A percentile compares a stretch with the other conserved stretches of the same genome.
phyloP scores from a whole-genome alignment of 2,329 filamentous ascomycete genomes.

The Cordyceps cicadae region DNA sequence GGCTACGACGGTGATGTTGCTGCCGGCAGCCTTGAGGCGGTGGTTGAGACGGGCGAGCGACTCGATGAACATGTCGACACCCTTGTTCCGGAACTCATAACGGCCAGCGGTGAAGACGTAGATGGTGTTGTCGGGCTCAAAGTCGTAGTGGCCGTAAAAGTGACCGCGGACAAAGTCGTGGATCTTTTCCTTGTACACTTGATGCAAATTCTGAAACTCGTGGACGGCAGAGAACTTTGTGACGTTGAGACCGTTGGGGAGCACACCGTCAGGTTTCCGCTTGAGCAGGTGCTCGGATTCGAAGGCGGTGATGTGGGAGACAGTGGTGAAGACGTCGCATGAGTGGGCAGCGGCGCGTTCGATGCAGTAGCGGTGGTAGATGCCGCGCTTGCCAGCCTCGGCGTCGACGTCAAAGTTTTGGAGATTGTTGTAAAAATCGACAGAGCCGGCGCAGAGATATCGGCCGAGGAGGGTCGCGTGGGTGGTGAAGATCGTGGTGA shows the following conservation, averaged over 20 bases:
- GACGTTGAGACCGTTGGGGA: constrained; percentile 95
- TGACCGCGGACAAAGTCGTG: constrained; percentile 96
- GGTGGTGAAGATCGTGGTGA: constrained; percentile 97
- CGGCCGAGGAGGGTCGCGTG: constrained; percentile 91
- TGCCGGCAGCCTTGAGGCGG: constrained; percentile 73
- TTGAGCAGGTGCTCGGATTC: constrained; percentile 96
- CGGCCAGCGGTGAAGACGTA: constrained; percentile 97
- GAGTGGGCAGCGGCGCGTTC: constrained; percentile 88
- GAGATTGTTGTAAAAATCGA: constrained; percentile 99
- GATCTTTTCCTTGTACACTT: constrained; percentile 94
- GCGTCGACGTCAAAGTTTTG: constrained; percentile 95
- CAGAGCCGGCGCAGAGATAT: constrained; percentile 93
- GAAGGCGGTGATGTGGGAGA: constrained; percentile 97
- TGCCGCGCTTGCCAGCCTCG: constrained; percentile 94
- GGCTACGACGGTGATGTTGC: constrained; percentile 88
- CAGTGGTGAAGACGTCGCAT: constrained; percentile 95
- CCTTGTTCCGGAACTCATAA: constrained; percentile 97
- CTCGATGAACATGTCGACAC: constrained; percentile 99
- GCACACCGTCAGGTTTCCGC: constrained; percentile 91
- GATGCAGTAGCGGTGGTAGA: constrained; percentile 98
- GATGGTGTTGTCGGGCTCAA: constrained; percentile 90
- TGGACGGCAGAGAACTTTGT: constrained; percentile 96
- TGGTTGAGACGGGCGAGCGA: constrained; percentile 91
- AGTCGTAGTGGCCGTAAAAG: constrained; percentile 97
- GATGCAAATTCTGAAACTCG: constrained; percentile 97